Conservation (phyloP, 108 stramenopile species). For the Cyclotella cryptica region DNA sequence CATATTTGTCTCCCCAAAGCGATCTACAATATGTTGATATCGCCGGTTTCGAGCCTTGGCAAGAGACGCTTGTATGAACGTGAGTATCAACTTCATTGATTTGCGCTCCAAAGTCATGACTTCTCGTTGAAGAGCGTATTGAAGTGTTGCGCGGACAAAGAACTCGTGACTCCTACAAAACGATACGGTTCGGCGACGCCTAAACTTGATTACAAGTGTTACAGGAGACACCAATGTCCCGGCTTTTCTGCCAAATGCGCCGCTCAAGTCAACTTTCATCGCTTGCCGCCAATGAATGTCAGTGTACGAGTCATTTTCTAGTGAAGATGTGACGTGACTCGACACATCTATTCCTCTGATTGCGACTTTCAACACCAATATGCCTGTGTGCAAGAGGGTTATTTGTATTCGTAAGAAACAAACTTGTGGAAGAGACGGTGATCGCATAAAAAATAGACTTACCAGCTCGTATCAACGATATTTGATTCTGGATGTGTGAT, state of each 20-base stretch:
- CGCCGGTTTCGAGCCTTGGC: conserved; percentile 4
- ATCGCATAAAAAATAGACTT: background rate
- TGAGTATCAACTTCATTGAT: conserved; percentile 12
- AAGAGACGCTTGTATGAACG: conserved; percentile 18
- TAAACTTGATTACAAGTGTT: conserved; percentile 20
- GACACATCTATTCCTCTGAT: conserved; percentile 9
- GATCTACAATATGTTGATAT: background rate
- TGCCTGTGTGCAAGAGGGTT: background rate
- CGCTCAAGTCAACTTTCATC: conserved; percentile 17
- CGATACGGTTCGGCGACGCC: background rate
- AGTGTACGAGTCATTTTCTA: background rate
- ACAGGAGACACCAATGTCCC: background rate
- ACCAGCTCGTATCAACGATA: conserved; percentile 21
- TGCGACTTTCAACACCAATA: conserved; percentile 20
- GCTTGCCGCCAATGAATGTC: conserved; percentile 15
- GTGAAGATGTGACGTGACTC: background rate
- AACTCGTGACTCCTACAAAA: conserved; percentile 17
- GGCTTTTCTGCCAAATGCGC: conserved; percentile 9
- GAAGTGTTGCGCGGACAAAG: conserved; percentile 21
- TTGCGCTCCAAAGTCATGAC: conserved; percentile 7
- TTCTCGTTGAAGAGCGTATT: conserved; percentile 19
- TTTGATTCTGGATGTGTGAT: conserved; percentile 19
- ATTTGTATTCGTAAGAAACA: background rate
- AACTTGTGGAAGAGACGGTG: too few species aligned
- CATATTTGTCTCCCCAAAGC: background rate